Evolutionary conservation across 2,329 filamentous ascomycete species (phyloP).

Genomic region (Penicillium capsulatum): DNA sequence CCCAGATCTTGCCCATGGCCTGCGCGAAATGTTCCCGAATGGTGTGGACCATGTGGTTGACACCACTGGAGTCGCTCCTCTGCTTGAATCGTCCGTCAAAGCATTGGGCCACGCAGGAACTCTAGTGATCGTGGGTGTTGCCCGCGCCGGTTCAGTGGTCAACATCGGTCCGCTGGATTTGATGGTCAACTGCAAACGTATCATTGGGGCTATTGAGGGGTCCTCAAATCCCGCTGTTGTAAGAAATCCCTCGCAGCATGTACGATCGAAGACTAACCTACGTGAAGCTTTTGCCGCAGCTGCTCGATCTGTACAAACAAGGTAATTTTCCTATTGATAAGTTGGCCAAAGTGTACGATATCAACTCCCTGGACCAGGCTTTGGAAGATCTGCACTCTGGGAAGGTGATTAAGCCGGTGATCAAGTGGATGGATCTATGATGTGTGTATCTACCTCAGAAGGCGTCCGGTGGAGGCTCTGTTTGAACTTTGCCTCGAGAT

Average conservation of each 20-base stretch:
- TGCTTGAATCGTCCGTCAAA: too few species aligned
- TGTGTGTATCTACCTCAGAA: background rate
- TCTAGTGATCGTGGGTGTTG: constrained; percentile 22
- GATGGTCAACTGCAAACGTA: constrained; percentile 27
- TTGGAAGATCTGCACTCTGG: constrained; percentile 16
- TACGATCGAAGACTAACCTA: too few species aligned
- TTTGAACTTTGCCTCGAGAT: too few species aligned
- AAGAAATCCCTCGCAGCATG: too few species aligned
- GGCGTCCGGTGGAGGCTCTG: background rate
- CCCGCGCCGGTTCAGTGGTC: constrained; percentile 26
- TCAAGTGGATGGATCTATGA: constrained; percentile 14
- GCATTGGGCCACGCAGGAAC: background rate
- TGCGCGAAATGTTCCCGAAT: background rate
- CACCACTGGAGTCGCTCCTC: too few species aligned
- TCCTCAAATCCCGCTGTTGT: constrained; percentile 25
- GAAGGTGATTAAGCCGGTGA: constrained; percentile 20
- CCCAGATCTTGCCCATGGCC: background rate
- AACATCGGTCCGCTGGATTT: constrained; percentile 24
- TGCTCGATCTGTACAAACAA: constrained; percentile 28
- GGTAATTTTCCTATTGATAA: constrained; percentile 36
- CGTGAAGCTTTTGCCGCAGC: too few species aligned
- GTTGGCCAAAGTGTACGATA: constrained; percentile 28
- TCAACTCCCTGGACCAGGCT: constrained; percentile 10
- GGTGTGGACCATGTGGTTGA: too few species aligned
- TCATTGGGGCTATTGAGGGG: constrained; percentile 34